Percentiles rank a stretch among this genome's conserved stretches.
phyloP scores from a whole-genome alignment of 495 filamentous ascomycete genomes.

The Mycothermus thermophilus region DNA sequence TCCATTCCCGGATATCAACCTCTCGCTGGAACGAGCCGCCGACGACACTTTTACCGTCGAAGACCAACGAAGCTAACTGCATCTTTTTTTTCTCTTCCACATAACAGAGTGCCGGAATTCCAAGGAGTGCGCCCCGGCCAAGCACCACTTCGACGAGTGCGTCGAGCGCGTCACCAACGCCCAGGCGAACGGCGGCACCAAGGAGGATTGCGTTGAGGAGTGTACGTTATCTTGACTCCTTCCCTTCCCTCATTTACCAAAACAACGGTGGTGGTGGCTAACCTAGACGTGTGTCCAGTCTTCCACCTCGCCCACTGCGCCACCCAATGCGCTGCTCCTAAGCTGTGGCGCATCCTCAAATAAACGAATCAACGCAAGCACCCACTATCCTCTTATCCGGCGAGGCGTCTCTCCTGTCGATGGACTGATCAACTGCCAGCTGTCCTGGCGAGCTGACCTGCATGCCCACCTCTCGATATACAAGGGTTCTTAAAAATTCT shows the following conservation, averaged over 20 bases:
- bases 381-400: too few relatives aligned
- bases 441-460: too few relatives aligned
- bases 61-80: too few relatives aligned
- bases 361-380: conserved; percentile 33
- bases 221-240: conserved; percentile 48
- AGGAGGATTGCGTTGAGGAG: conserved; percentile 97
- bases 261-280: not conserved
- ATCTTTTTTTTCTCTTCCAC: not conserved
- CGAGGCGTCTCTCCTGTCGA: too few relatives aligned
- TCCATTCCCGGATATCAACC: too few relatives aligned
- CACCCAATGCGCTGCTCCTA: conserved; percentile 79
- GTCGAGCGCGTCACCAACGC: conserved; percentile 78
- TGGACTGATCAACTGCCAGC: too few relatives aligned
- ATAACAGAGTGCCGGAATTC: conserved; percentile 81
- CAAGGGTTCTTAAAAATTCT: too few relatives aligned
- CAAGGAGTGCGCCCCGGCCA: conserved; percentile 66
- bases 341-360: conserved; percentile 82
- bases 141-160: conserved; percentile 98
- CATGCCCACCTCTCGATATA: too few relatives aligned
- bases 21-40: too few relatives aligned
- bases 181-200: conserved; percentile 44
- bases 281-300: conserved; percentile 39
- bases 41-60: too few relatives aligned
- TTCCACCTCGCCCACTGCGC: conserved; percentile 97
- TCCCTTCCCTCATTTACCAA: not conserved